Evolutionary conservation across 2,329 filamentous ascomycete genomes (phyloP).

Genomic region (Aureobasidium sp.): DNA sequence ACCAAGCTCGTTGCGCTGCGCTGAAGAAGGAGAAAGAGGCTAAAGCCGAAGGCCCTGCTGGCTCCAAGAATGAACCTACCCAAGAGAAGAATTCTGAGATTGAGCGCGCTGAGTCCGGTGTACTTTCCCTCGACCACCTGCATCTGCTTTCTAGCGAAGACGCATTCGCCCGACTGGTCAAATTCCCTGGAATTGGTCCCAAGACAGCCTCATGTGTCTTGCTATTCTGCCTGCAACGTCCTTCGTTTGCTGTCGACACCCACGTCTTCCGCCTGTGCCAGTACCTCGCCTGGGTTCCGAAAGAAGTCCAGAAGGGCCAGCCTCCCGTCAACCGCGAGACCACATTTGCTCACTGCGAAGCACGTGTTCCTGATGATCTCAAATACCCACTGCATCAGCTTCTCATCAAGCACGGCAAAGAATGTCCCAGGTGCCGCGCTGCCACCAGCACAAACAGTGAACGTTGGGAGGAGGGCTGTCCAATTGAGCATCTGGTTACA

Average conservation of each 20-base stretch:
- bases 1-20: slow-evolving; percentile 46
- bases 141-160: slow-evolving; percentile 47
- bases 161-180: slow-evolving; percentile 48
- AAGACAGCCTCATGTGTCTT: slow-evolving; percentile 58
- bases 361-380: slow-evolving; percentile 50
- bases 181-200: slow-evolving; percentile 55
- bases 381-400: slow-evolving; percentile 57
- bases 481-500: slow-evolving; percentile 54
- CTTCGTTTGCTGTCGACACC: slow-evolving; percentile 57
- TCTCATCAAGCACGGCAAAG: slow-evolving; percentile 54
- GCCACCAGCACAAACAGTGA: slow-evolving; percentile 51
- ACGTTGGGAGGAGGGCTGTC: slow-evolving; percentile 55
- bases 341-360: slow-evolving; percentile 52
- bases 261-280: slow-evolving; percentile 56
- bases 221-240: slow-evolving; percentile 55
- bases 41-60: slow-evolving; percentile 20
- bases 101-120: slow-evolving; percentile 45
- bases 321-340: slow-evolving; percentile 39
- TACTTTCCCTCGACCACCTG: slow-evolving; percentile 57
- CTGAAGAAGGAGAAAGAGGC: slow-evolving; percentile 32
- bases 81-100: slow-evolving; percentile 50
- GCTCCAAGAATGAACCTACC: slow-evolving; percentile 37
- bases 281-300: slow-evolving; percentile 54
- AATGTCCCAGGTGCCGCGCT: slow-evolving; percentile 51
- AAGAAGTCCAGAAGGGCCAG: slow-evolving; percentile 33